These are phyloP conservation scores for Raddia guianensis DNA, from an alignment of 176 grass and related monocot species.

Conservation along the genomic window DNA sequence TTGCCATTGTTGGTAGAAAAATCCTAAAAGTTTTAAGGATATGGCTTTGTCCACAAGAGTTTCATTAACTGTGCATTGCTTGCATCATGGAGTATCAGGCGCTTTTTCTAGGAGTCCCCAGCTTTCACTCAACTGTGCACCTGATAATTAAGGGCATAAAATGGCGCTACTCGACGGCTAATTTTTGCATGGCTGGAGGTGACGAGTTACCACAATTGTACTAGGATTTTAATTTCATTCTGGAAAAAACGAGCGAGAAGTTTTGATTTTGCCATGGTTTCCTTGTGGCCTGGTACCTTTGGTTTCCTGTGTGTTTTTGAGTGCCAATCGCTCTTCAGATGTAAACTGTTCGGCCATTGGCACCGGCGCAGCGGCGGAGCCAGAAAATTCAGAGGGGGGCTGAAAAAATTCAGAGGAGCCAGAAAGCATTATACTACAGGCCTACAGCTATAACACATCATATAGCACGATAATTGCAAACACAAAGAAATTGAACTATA, in stretches of 20 bases:
- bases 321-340: neutral
- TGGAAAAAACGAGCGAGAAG: neutral
- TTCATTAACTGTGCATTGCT: neutral
- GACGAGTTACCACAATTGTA: neutral
- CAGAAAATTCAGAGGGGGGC: too few relatives aligned
- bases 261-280: neutral
- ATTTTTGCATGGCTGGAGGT: neutral
- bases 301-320: neutral
- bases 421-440: too few relatives aligned
- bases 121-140: neutral
- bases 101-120: neutral
- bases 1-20: conserved; percentile 17
- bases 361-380: neutral
- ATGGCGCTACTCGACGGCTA: neutral
- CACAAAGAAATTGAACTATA: too few relatives aligned
- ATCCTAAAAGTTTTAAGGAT: conserved; percentile 26
- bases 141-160: neutral
- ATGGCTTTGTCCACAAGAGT: neutral
- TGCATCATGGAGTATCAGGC: neutral
- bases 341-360: neutral
- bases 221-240: neutral
- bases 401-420: too few relatives aligned
- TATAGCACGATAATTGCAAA: too few relatives aligned
- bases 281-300: neutral
- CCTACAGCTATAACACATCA: too few relatives aligned